Base-by-base conservation (phyloP, 1,139 yeast genomes). In the Lodderomyces oxycetoniae region DNA sequence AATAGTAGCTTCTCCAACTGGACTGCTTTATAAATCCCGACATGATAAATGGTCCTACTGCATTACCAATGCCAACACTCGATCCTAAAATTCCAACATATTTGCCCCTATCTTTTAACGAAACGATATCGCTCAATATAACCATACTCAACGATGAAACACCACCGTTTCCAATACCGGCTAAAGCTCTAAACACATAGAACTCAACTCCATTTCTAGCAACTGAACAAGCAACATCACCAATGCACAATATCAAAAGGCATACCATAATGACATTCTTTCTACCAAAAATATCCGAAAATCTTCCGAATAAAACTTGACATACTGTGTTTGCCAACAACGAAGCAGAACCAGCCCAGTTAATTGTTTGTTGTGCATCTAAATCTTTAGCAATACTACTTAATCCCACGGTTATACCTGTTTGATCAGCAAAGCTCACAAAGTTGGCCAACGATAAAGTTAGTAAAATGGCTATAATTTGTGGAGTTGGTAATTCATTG, bases 31-130 rank as follows among this genome's bases (percentile, higher is more conserved):
- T 61, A 43, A 74, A 71, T 0, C 66, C 76, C n/a, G 77, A 67
- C 52, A 73, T 71, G 12, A 76, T 47, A 39, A 76, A 70, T 0
- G 82, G 81, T 0, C 82, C 82, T 10, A 71, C 44, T 1, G 74
- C 71, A 46, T 71, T 71, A 2, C 82, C 84, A 6, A 74, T 42
- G 0, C 80, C 82, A 17, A 74, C 71, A 40, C 65, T 61, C 1
- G 73, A 52, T 2, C 79, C 80, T 21, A 74, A 52, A 26, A 67
- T 66, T 2, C 74, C 74, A 44, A 67, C 71, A 43, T 56, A 68
- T 41, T 63, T 67, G 0, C 74, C 74, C 40, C 74, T 52, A 39
- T 68, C 67, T 41, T 59, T 54, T 31, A 66, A 53, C 0, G 71
- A 59, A 9, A 67, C 68, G 19, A 68, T 54, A 39, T 68, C 74